Conservation (phyloP, 1,284 basidiomycete genomes). For the Sporisorium exsertum region DNA sequence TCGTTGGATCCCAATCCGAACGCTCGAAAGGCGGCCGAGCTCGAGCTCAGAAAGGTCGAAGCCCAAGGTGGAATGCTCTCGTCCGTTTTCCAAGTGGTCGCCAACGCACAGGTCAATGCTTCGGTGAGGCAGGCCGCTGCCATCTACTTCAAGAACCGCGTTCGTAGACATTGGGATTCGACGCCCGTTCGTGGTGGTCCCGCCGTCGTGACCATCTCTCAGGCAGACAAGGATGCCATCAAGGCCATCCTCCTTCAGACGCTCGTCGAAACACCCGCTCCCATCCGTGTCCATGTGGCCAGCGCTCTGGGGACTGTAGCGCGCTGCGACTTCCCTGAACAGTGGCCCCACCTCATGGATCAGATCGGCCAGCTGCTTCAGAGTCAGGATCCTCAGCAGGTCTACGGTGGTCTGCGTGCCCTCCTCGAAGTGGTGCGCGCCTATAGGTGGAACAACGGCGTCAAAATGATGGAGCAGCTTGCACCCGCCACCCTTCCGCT, state of each 20-base stretch:
- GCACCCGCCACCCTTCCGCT: slow-evolving; percentile 59
- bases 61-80: slow-evolving; percentile 65
- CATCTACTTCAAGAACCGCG: slow-evolving; percentile 68
- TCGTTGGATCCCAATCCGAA: slow-evolving; percentile 63
- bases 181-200: slow-evolving; percentile 24
- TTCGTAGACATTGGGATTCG: slow-evolving; percentile 61
- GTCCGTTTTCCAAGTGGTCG: slow-evolving; percentile 61
- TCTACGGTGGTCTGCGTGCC: slow-evolving; percentile 63
- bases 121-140: slow-evolving; percentile 64
- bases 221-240: slow-evolving; percentile 54
- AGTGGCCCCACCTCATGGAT: slow-evolving; percentile 65
- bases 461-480: slow-evolving; percentile 61
- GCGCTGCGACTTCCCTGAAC: slow-evolving; percentile 59
- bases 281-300: slow-evolving; percentile 60
- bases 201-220: slow-evolving; percentile 35
- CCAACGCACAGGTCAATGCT: slow-evolving; percentile 52
- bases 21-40: slow-evolving; percentile 63
- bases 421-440: slow-evolving; percentile 64
- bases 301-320: slow-evolving; percentile 58
- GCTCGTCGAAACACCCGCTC: slow-evolving; percentile 53
- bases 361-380: slow-evolving; percentile 57
- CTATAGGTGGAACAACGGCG: slow-evolving; percentile 62
- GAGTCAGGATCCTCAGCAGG: slow-evolving; percentile 48
- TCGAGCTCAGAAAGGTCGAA: slow-evolving; percentile 65
- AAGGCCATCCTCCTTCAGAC: slow-evolving; percentile 55